Conservation (phyloP, 192 early-diverging fungal genomes). For the Coemansia sp. region DNA sequence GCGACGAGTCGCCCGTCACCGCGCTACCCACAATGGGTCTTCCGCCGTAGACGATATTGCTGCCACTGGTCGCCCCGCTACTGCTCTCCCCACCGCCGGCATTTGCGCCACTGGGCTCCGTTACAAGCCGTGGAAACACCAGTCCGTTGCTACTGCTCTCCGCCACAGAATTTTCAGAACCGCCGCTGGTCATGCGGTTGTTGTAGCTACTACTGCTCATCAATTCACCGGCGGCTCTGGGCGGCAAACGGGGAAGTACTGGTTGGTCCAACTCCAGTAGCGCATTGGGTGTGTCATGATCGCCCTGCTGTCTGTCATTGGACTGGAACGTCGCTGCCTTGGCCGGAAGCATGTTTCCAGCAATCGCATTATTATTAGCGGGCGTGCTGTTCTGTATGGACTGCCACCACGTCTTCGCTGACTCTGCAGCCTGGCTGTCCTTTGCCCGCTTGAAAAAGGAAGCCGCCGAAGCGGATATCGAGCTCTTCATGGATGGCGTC, state of each 20-base stretch:
- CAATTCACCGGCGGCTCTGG: conserved; percentile 6
- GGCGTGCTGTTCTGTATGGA: conserved; percentile 23
- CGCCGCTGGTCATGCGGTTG: neutral
- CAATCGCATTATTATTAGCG: neutral
- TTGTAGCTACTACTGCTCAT: neutral
- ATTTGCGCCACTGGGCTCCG: conserved; percentile 1
- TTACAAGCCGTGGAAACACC: conserved; percentile 24
- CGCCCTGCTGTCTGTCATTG: neutral
- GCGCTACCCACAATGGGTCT: conserved; percentile 7
- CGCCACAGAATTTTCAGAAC: neutral
- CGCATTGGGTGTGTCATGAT: neutral
- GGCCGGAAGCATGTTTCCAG: neutral
- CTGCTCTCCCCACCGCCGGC: neutral
- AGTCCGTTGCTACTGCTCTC: conserved; percentile 15
- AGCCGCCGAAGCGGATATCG: conserved; percentile 32
- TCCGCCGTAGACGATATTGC: conserved; percentile 15
- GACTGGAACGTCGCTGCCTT: neutral
- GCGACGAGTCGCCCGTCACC: conserved; percentile 22
- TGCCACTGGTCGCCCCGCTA: conserved; percentile 12
- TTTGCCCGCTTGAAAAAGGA: conserved; percentile 45
- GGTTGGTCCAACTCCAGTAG: neutral
- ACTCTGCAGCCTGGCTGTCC: conserved; percentile 49
- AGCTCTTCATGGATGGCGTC: conserved; percentile 13
- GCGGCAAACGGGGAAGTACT: neutral
- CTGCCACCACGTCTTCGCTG: conserved; percentile 54